phyloP scores from a whole-genome alignment of 345 rosid genomes.

The Melaleuca quinquenervia region DNA sequence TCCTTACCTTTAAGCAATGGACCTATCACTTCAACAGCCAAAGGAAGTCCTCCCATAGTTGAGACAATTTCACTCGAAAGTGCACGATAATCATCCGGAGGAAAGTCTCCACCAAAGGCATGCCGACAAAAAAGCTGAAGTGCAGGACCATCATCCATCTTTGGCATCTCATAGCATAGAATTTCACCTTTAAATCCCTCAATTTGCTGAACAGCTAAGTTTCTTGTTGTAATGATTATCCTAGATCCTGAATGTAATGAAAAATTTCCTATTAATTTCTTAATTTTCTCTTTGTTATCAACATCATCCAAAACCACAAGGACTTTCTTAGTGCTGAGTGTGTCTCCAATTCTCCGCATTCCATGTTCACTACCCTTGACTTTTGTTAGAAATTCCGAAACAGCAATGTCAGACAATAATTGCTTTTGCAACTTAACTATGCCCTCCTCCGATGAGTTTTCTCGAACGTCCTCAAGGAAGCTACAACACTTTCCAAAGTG shows the following conservation, averaged over 20 bases:
- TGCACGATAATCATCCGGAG: not conserved
- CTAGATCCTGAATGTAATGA: not conserved
- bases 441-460: not conserved
- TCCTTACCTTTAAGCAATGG: not conserved
- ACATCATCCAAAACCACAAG: not conserved
- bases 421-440: not conserved
- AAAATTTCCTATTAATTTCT: not conserved
- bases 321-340: not conserved
- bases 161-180: not conserved
- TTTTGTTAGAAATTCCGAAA: accelerated
- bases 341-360: not conserved
- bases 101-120: not conserved
- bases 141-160: not conserved
- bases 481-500: not conserved
- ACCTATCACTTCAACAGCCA: not conserved
- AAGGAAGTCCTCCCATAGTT: not conserved
- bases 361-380: accelerated
- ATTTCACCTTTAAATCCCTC: not conserved
- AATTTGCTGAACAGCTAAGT: accelerated
- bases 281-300: not conserved
- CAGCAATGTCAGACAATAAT: not conserved
- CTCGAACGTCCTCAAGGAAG: not conserved
- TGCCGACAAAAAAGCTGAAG: not conserved
- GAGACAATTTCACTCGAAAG: not conserved
- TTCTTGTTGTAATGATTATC: not conserved